These are phyloP conservation scores for Xerocomus cyaneibrunnescens DNA, from an alignment of 1,284 basidiomycete species.

Conservation along the genomic window DNA sequence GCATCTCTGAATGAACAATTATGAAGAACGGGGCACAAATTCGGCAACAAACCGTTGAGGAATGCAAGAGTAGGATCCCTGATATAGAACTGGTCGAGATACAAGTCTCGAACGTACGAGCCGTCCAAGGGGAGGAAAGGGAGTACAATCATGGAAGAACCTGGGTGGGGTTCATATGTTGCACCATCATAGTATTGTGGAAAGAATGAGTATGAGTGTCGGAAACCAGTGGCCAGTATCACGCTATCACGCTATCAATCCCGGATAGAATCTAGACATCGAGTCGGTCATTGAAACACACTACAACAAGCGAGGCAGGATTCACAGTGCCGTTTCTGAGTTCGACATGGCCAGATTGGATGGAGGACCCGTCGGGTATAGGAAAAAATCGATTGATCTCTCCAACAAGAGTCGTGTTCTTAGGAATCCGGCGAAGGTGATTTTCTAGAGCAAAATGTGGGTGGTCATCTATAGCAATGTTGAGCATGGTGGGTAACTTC, in stretches of 20 bases:
- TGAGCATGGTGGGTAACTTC: background rate
- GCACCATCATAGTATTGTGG: conserved; percentile 16
- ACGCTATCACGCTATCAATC: conserved; percentile 12
- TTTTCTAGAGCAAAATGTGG: background rate
- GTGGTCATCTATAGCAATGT: background rate
- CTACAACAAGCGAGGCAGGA: background rate
- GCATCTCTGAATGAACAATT: background rate
- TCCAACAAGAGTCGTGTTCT: conserved; percentile 16
- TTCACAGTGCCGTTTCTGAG: conserved; percentile 18
- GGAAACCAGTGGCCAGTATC: conserved; percentile 12
- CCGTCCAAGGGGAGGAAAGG: conserved; percentile 14
- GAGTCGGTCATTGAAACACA: background rate
- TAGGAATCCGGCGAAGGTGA: background rate
- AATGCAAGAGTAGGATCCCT: conserved; percentile 21
- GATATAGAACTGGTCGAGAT: conserved; percentile 18
- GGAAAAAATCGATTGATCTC: conserved; percentile 17
- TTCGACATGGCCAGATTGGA: conserved; percentile 12
- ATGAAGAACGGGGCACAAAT: background rate
- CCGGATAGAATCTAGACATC: conserved; percentile 14
- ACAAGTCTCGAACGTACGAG: conserved; percentile 18
- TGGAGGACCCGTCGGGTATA: conserved; percentile 4
- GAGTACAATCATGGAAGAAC: background rate
- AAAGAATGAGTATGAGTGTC: conserved; percentile 18
- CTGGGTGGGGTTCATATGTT: background rate
- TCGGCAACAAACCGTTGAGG: conserved; percentile 4